Evolutionary conservation across 306 rosid genomes (phyloP).

Genomic region (Vigna radiata): DNA sequence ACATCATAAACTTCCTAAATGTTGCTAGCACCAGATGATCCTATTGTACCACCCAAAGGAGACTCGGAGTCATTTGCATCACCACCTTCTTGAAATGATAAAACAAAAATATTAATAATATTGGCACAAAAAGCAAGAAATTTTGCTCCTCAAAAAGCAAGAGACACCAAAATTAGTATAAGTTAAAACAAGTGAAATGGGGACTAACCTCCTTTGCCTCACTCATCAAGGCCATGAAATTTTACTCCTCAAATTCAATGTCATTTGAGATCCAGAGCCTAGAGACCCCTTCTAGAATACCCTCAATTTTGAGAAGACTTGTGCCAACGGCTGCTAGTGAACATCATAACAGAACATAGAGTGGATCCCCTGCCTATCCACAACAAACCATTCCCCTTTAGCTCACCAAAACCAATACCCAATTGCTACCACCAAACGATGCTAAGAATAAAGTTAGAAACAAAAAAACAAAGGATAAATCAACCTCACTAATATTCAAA

Average conservation of each 20-base stretch:
- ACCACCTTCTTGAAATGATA: too few relatives aligned
- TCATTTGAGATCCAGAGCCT: conserved; percentile 84
- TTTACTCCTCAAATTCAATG: conserved; percentile 90
- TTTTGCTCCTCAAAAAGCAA: too few relatives aligned
- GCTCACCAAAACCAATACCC: conserved; percentile 13
- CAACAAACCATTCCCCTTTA: conserved; percentile 30
- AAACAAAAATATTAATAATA: too few relatives aligned
- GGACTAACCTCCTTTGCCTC: conserved; percentile 86
- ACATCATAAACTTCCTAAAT: too few relatives aligned
- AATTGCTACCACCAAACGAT: background rate
- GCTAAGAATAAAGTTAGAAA: background rate
- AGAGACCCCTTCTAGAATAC: conserved; percentile 85
- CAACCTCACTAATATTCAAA: background rate
- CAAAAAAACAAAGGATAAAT: background rate
- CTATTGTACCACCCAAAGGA: too few relatives aligned
- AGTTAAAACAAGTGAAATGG: background rate
- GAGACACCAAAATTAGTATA: too few relatives aligned
- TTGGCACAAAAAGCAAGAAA: too few relatives aligned
- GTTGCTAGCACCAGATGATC: too few relatives aligned
- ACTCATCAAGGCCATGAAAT: conserved; percentile 77
- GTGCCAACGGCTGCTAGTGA: conserved; percentile 93
- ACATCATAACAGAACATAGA: conserved; percentile 84
- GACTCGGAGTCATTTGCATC: too few relatives aligned
- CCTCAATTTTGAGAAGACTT: conserved; percentile 93
- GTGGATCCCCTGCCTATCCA: conserved; percentile 87